Evolutionary conservation across 2,329 filamentous ascomycete genomes (phyloP), one percentile per base, ranked within the genome.

Genomic region (Dothideomycetes sp.): DNA sequence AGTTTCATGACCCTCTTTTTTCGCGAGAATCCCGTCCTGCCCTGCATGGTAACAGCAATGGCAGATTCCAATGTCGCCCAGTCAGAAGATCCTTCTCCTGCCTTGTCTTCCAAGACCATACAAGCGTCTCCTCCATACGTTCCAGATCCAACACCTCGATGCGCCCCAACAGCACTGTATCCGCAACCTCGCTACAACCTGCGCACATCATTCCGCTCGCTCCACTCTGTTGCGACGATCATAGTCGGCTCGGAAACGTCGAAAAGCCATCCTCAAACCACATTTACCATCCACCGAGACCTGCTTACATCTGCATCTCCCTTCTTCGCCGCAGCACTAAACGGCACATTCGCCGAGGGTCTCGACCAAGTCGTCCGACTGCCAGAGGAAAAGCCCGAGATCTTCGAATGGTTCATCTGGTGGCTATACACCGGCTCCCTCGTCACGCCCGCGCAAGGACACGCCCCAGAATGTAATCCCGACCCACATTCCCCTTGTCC

Each of bases 311-410:
- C 51, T 5, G 57, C 64, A 48, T 69, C 64, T 2, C 63, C 66
- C 16, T 72, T 70, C 56, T 72, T 73, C 55, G 60, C 64, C 37
- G 68, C 67, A 31, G 66, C 68, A 3, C 62, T 72, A 34, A 64
- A 62, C 19, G 61, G 64, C 37, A 51, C 57, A 8, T 72, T 71
- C 48, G 54, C 61, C 33, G 68, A 72, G 56, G 60, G 62, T 17
- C 47, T 54, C 16, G 53, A 59, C 16, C 61, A 67, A 38, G 53
- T 52, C 8, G 59, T 71, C 43, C 53, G 50, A 5, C 58, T 72
- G 11, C 61, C 64, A 24, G 65, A 67, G 41, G 57, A 69, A 37
- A 55, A 56, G 43, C 57, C 64, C 15, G 58, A 63, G 19, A 59
- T 59, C 41, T 71, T 71, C 51, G 64, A 68, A 42, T 66, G 68